Base-by-base conservation (phyloP, 208 protist genomes). In the Trypanosoma lewisi region DNA sequence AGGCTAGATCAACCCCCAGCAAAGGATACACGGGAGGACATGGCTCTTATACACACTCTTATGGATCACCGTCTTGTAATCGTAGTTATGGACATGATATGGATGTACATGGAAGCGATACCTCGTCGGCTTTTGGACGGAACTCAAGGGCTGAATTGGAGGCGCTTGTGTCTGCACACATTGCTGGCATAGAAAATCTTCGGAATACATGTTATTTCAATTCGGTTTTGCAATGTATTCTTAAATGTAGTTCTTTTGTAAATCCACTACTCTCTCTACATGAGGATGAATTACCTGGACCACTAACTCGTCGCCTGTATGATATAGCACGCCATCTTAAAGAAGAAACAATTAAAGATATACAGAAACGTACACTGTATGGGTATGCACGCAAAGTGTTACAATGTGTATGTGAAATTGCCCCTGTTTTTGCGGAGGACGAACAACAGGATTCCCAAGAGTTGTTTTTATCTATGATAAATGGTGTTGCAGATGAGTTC, bases 131-230 rank as follows among this genome's bases (percentile, higher is more conserved):
- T 42, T 12, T 39, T 49, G 12, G 5, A 48, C 27, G 37, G 21
- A 47, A 17, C 14, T 34, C 6, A 25, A 49, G 28, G 21, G 23
- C 7, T 36, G 52, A 50, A 21, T 0, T 9, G 19, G 25, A 67
- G 3, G 49, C n/a, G 1, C 33, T 67, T 11, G 36, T 52, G 42
- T 53, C 82, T 36, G 80, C 82, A 34, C 68, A 71, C 21, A 67
- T 96, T 58, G 72, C 70, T 51, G 95, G 95, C 47, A 83, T 98
- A 25, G 64, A 77, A 1, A 98, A 98, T 70, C 64, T 77, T 33
- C 87, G 88, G 52, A 97, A 97, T 67, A 98, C 94, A 14, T 99
- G 97, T 71, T 99, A 98, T 69, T 91, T 99, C 75, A 99, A 98
- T 77, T 87, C 89, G 2, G 87, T 95, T 1, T 49, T 99, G 51